Evolutionary conservation across 176 grass and related monocot genomes (phyloP).

Genomic region (Phoenix roebelenii): DNA sequence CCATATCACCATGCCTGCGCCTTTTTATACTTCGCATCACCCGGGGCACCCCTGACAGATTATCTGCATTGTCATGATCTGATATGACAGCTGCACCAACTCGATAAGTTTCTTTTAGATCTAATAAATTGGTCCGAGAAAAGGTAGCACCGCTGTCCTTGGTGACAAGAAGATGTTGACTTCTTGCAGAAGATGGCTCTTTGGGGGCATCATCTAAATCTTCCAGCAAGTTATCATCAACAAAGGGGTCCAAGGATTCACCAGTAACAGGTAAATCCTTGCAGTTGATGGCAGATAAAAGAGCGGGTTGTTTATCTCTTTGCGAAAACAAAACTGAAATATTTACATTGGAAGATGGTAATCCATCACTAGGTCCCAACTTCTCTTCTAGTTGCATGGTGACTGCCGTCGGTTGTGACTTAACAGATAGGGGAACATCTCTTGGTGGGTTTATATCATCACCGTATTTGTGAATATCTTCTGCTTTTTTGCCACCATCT

Average conservation of each 20-base stretch:
- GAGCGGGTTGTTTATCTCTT: background rate
- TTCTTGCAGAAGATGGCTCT: slow-evolving; percentile 20
- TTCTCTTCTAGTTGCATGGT: background rate
- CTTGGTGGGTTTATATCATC: background rate
- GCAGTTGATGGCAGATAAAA: background rate
- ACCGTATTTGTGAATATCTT: slow-evolving; percentile 2
- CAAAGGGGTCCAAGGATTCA: background rate
- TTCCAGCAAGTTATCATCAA: background rate
- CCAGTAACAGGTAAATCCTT: background rate
- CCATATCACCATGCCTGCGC: slow-evolving; percentile 82
- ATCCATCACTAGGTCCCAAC: background rate
- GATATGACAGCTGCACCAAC: slow-evolving; percentile 25
- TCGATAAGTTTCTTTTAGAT: slow-evolving; percentile 34
- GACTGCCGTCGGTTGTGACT: background rate
- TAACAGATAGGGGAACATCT: background rate
- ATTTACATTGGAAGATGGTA: background rate
- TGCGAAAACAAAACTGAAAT: background rate
- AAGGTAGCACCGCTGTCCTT: background rate
- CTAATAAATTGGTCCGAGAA: slow-evolving; percentile 15
- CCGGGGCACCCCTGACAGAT: slow-evolving; percentile 34
- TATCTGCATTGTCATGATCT: slow-evolving; percentile 30
- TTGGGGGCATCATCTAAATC: slow-evolving; percentile 18
- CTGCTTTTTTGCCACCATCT: background rate
- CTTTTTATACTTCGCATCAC: slow-evolving; percentile 43
- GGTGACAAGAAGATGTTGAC: background rate